These are phyloP conservation scores for Fusarium sp. DNA, from an alignment of 2,329 filamentous ascomycete genomes.

Conservation along the genomic window DNA sequence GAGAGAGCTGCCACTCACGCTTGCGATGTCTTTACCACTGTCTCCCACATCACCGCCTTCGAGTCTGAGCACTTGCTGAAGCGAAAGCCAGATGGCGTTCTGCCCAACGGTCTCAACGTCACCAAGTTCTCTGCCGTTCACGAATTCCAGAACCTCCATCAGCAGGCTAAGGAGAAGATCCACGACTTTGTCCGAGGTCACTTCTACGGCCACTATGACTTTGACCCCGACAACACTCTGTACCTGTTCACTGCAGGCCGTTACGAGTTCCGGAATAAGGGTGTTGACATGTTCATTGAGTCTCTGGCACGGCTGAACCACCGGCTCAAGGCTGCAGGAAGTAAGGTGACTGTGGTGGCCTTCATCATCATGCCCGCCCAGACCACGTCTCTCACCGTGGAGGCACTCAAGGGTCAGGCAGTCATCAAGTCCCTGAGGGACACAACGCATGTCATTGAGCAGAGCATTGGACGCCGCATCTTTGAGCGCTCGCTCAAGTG, in stretches of 20 bases:
- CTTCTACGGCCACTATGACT: slow-evolving; percentile 98
- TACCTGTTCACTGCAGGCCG: slow-evolving; percentile 98
- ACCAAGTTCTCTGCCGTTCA: slow-evolving; percentile 97
- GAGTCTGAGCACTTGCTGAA: slow-evolving; percentile 98
- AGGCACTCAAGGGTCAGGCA: slow-evolving; percentile 95
- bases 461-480: slow-evolving; percentile 90
- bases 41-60: slow-evolving; percentile 98
- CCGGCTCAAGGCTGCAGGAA: slow-evolving; percentile 83
- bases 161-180: slow-evolving; percentile 97
- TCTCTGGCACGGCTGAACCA: slow-evolving; percentile 95
- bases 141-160: slow-evolving; percentile 98
- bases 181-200: slow-evolving; percentile 98
- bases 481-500: slow-evolving; percentile 95
- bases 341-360: slow-evolving; percentile 93
- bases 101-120: slow-evolving; percentile 97
- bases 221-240: slow-evolving; percentile 94
- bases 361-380: slow-evolving; percentile 99
- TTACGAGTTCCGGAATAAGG: slow-evolving; percentile 98
- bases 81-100: slow-evolving; percentile 94
- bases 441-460: slow-evolving; percentile 91
- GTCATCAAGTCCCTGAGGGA: slow-evolving; percentile 97
- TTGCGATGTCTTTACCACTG: slow-evolving; percentile 97
- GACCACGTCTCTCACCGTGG: slow-evolving; percentile 93
- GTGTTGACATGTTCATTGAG: slow-evolving; percentile 99
- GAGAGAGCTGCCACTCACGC: slow-evolving; percentile 92